These are phyloP conservation scores for Ogataea nonfermentans DNA, from an alignment of 805 yeast species.

Conservation along the genomic window DNA sequence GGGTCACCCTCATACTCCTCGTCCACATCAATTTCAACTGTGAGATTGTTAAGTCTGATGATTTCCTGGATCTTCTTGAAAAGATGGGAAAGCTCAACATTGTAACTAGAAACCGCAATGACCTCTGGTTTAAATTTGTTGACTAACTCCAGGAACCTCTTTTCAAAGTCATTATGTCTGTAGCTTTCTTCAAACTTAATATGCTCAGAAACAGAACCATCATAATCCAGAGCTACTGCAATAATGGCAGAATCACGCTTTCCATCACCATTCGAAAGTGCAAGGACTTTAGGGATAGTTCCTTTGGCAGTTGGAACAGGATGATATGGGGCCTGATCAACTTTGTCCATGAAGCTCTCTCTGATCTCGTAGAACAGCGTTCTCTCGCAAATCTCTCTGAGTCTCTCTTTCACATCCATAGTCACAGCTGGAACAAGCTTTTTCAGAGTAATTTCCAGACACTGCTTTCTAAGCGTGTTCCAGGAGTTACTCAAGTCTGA, in stretches of 20 bases:
- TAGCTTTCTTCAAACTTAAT: constrained; percentile 77
- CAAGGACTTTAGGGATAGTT: constrained; percentile 78
- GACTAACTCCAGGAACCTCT: constrained; percentile 58
- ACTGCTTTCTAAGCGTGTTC: constrained; percentile 71
- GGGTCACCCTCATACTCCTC: constrained; percentile 32
- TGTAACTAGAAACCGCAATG: constrained; percentile 84
- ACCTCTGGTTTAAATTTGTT: constrained; percentile 79
- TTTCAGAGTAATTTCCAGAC: constrained; percentile 65
- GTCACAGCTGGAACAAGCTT: constrained; percentile 66
- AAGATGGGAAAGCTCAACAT: constrained; percentile 65
- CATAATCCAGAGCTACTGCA: constrained; percentile 74
- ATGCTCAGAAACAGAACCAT: constrained; percentile 73
- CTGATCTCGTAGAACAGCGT: constrained; percentile 69
- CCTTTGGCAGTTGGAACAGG: constrained; percentile 78
- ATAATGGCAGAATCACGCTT: constrained; percentile 81
- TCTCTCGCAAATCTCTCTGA: constrained; percentile 74
- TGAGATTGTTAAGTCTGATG: constrained; percentile 53
- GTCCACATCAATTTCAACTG: constrained; percentile 47
- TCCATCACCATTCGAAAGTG: constrained; percentile 86
- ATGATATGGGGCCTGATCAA: constrained; percentile 92
- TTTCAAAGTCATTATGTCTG: constrained; percentile 62
- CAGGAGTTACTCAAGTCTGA: constrained; percentile 75
- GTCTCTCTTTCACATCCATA: constrained; percentile 76
- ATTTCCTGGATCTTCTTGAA: constrained; percentile 54
- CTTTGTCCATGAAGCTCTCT: constrained; percentile 59